Evolutionary conservation across 805 yeast species (phyloP).

Genomic region (Kuraishia floccosa): DNA sequence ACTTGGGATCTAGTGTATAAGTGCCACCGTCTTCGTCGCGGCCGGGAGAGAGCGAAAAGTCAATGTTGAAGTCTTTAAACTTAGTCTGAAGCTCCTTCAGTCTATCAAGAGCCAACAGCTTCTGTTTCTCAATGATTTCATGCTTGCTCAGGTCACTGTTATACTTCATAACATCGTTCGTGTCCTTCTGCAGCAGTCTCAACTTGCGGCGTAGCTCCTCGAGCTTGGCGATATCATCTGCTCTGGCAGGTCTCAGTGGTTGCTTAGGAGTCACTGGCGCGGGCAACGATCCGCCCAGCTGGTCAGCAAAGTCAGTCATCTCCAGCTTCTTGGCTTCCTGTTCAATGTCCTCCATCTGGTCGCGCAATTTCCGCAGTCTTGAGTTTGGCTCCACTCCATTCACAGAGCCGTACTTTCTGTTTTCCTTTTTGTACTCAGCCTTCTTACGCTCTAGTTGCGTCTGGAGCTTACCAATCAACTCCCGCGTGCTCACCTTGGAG

Average conservation of each 20-base stretch:
- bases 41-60: no score
- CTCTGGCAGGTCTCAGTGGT: constrained; percentile 26
- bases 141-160: constrained; percentile 36
- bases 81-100: constrained; percentile 56
- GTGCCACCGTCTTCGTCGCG: no score
- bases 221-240: constrained; percentile 45
- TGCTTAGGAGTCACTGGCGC: constrained; percentile 1
- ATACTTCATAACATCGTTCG: constrained; percentile 64
- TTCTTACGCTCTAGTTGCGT: constrained; percentile 33
- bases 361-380: constrained; percentile 62
- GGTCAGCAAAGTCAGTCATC: constrained; percentile 67
- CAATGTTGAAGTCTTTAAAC: constrained; percentile 55
- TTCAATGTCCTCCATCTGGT: constrained; percentile 77
- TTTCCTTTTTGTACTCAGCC: constrained; percentile 28
- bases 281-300: constrained; percentile 3
- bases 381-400: constrained; percentile 64
- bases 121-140: constrained; percentile 48
- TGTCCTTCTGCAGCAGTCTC: constrained; percentile 55
- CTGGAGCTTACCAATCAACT: constrained; percentile 28
- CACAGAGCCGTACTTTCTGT: constrained; percentile 23
- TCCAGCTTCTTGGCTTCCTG: constrained; percentile 80
- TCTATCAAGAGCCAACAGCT: constrained; percentile 58
- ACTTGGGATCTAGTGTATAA: constrained; percentile 20
- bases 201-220: constrained; percentile 44
- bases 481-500: constrained; percentile 3